Base-by-base conservation (phyloP, 805 yeast species). In the Nadsonia fulvescens region DNA sequence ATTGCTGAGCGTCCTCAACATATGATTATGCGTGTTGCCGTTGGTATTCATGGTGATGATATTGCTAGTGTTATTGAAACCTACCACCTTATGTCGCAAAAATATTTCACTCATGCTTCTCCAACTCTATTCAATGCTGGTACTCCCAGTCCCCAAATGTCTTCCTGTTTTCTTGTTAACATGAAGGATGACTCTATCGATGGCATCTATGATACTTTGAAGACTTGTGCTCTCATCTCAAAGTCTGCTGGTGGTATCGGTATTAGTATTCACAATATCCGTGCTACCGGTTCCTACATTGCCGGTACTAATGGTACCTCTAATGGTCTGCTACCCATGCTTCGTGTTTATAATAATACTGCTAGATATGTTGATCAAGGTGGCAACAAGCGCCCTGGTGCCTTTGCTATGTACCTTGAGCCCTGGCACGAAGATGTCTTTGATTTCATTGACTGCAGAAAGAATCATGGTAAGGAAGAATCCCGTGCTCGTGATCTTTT, bases 331-430 rank as follows among this genome's bases (percentile, higher is more conserved):
- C 73, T 83, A 21, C 98, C 98, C n/a, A 82, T 86, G 95, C 57
- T 86, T 14, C 69, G 93, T 39, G 96, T 86, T 6, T 86, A 72
- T 57, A 86, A 86, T 58, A 76, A 81, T 53, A 82, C 96, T 14
- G 96, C 98, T 11, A 67, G 94, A 40, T 86, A 83, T 44, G 96
- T 86, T 21, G 96, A 86, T 43, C 98, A 86, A 60, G 98, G 98
- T 35, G 96, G 96, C 30, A 86, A 86, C 55, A 83, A 83, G 53
- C 63, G 98, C 43, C 98, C 98, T 0, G 96, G 96, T 35, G 98
- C 98, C 3, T 77, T 86, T 51, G 93, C 94, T 18, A 54, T 82
- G 18, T 86, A 83, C 52, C 50, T 86, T 18, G 98, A 86, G 54
- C 95, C 98, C 30, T 86, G 98, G 98, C 98, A 86, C 47, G 66